Base-by-base conservation (phyloP, 2,329 filamentous ascomycete species). In the Aspergillus felis region DNA sequence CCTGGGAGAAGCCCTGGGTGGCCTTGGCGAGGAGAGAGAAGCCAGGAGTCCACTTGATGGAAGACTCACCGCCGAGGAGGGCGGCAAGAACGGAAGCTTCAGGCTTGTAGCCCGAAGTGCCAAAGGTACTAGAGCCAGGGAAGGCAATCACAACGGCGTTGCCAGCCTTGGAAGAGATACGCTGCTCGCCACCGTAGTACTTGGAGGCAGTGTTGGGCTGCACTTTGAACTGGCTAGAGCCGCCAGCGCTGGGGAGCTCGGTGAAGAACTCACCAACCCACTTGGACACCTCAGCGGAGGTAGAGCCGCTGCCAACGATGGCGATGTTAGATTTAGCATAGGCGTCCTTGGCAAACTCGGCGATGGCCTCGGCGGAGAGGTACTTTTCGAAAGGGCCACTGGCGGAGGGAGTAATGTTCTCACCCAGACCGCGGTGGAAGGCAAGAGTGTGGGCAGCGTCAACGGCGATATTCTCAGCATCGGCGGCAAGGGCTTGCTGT, bases 171-270 rank as follows among this genome's bases (percentile, higher is more conserved):
- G 91, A 89, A 63, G 89, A 82, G 66, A 90, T 89, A 68, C 94
- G 91, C 81, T 96, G 91, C 83, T 99, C 92, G 72, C 94, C 95
- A 76, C 94, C 94, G 72, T 86, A 90, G 86, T 97, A 99, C 79
- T 92, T 94, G 74, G 86, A 84, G 63, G 89, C 81, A 65, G 85
- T 77, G 61, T 81, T 79, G 73, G 85, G 83, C 62, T 89, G 78
- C 44, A 78, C 68, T 65, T 82, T 76, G 68, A 81, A 78, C 71
- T 79, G 77, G 66, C 78, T 75, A 61, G 83, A 73, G 62, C 81
- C 61, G 57, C 76, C 69, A 67, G 71, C 70, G 66, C 81, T 74
- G 57, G 87, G 83, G 51, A 89, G 81, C 59, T 83, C 82, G 74
- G 87, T 86, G 83, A 99, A 97, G 84, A 97, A 97, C 74, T 96